phyloP scores from a whole-genome alignment of 495 filamentous ascomycete species.

The Aspergillus haitiensis region DNA sequence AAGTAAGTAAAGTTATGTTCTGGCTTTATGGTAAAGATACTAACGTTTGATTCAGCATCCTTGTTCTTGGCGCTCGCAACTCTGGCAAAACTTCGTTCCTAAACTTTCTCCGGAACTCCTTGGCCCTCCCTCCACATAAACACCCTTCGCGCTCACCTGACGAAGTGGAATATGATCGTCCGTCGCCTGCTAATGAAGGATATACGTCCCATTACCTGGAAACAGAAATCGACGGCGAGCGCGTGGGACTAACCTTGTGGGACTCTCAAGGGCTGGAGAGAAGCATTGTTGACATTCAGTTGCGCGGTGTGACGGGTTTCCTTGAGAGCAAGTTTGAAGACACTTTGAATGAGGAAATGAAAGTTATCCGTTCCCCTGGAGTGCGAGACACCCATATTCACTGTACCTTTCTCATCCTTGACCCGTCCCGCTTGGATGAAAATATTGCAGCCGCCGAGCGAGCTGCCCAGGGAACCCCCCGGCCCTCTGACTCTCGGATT shows the following conservation, averaged over 20 bases:
- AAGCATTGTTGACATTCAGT: slow-evolving; percentile 88
- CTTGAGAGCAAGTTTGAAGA: slow-evolving; percentile 98
- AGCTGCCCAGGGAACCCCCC: slow-evolving; percentile 56
- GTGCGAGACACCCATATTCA: slow-evolving; percentile 97
- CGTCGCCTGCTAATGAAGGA: slow-evolving; percentile 54
- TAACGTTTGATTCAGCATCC: slow-evolving; percentile 59
- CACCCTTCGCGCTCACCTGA: slow-evolving; percentile 54
- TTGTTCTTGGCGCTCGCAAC: slow-evolving; percentile 84
- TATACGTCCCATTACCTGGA: slow-evolving; percentile 89
- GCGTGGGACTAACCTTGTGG: slow-evolving; percentile 92
- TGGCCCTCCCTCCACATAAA: slow-evolving; percentile 79
- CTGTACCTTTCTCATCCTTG: slow-evolving; percentile 88
- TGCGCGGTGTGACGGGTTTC: slow-evolving; percentile 87
- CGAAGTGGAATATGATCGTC: slow-evolving; percentile 46
- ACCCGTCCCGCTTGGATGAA: slow-evolving; percentile 80
- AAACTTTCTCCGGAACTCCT: slow-evolving; percentile 84
- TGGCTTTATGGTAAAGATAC: not conserved
- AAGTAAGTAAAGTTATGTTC: slow-evolving; percentile 65
- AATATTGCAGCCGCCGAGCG: slow-evolving; percentile 70
- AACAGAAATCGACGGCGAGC: slow-evolving; percentile 90
- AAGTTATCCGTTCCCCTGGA: slow-evolving; percentile 89
- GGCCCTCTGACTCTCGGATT: slow-evolving; percentile 46
- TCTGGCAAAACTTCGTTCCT: slow-evolving; percentile 97
- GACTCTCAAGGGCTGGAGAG: slow-evolving; percentile 93
- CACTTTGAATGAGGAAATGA: slow-evolving; percentile 96